Percentiles rank a stretch among this genome's conserved stretches.
Evolutionary conservation across 2,329 filamentous ascomycete species (phyloP).

Genomic region (Nemania sp.): DNA sequence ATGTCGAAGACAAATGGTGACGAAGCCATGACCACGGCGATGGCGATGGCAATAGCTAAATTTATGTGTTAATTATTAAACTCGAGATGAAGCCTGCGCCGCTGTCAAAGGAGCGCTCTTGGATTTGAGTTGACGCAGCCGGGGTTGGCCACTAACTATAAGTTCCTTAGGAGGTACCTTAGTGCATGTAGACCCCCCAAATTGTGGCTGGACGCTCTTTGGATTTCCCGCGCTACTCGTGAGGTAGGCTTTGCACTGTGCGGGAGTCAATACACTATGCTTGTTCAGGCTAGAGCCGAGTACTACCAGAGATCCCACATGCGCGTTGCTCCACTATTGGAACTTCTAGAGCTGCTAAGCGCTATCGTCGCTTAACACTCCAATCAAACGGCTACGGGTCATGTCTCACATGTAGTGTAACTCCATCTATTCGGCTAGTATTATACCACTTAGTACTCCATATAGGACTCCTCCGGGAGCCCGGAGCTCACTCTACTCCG

Average conservation of each 20-base stretch:
- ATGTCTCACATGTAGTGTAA: conserved; percentile 8
- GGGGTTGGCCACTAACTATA: neutral
- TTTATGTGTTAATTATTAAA: neutral
- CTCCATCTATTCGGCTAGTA: conserved; percentile 1
- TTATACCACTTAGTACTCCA: neutral
- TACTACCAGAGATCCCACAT: neutral
- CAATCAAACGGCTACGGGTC: conserved; percentile 7
- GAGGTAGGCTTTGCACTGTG: conserved; percentile 5
- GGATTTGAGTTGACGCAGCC: neutral
- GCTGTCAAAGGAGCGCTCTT: neutral
- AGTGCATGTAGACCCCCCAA: too few relatives aligned
- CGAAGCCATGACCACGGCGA: conserved; percentile 20
- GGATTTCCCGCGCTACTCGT: neutral
- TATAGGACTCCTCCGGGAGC: too few relatives aligned
- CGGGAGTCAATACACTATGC: conserved; percentile 1
- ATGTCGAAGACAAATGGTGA: conserved; percentile 69
- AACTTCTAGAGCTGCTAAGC: conserved; percentile 10
- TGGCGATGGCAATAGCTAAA: neutral
- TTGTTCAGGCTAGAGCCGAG: neutral
- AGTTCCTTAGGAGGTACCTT: too few relatives aligned
- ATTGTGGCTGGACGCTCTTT: conserved; percentile 16
- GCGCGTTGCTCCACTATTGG: neutral
- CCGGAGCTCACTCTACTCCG: too few relatives aligned
- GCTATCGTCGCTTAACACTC: conserved; percentile 23
- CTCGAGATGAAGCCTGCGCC: neutral